Conservation (phyloP, 805 yeast species). For the Clavispora vitiphila region DNA sequence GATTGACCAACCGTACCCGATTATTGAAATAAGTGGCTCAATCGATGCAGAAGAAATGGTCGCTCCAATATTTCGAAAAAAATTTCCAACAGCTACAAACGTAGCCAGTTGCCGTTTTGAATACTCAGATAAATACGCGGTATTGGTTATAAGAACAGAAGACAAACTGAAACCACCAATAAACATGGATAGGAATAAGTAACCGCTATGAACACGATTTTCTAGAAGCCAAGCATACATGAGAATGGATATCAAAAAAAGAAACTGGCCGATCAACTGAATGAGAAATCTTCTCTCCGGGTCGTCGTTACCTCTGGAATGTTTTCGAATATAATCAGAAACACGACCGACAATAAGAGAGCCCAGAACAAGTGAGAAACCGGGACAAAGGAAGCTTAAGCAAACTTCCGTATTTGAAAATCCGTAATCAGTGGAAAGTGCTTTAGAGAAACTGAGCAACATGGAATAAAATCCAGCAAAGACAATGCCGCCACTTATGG, state of each 20-base stretch:
- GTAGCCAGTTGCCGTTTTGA: slow-evolving; percentile 47
- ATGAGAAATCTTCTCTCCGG: slow-evolving; percentile 45
- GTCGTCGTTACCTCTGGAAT: slow-evolving; percentile 24
- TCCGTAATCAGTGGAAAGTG: slow-evolving; percentile 32
- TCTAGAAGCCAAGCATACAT: slow-evolving; percentile 52
- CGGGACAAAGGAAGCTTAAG: slow-evolving; percentile 50
- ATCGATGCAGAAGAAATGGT: slow-evolving; percentile 47
- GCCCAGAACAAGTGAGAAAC: slow-evolving; percentile 43
- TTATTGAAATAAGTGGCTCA: slow-evolving; percentile 22
- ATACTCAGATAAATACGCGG: slow-evolving; percentile 51
- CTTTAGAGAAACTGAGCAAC: slow-evolving; percentile 44
- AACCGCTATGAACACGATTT: slow-evolving; percentile 30
- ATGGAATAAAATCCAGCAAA: slow-evolving; percentile 53
- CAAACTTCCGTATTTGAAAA: slow-evolving; percentile 34
- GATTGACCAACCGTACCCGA: slow-evolving; percentile 27
- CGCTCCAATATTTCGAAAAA: slow-evolving; percentile 50
- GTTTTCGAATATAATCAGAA: slow-evolving; percentile 36
- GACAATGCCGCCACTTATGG: slow-evolving; percentile 44
- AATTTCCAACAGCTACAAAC: slow-evolving; percentile 49
- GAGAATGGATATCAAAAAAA: slow-evolving; percentile 41
- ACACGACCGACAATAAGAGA: slow-evolving; percentile 46
- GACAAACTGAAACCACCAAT: slow-evolving; percentile 50
- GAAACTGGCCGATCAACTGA: slow-evolving; percentile 39
- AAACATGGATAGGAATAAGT: slow-evolving; percentile 41
- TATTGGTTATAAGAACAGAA: slow-evolving; percentile 49